phyloP scores from a whole-genome alignment of 225 moss, liverwort and hornwort species.

The Lunularia cruciata region DNA sequence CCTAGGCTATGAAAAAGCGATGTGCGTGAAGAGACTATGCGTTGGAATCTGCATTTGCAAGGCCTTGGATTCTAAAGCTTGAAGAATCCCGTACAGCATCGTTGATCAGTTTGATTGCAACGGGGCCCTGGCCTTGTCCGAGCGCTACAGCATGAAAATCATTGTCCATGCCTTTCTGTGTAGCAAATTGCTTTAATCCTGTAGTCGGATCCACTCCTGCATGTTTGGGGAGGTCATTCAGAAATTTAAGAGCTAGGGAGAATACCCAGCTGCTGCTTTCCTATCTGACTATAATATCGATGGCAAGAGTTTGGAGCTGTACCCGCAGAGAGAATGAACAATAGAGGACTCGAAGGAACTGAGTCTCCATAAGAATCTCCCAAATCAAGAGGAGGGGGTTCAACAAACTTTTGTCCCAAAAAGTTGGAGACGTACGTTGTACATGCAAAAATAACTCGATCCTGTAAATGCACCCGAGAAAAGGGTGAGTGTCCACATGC shows the following conservation, averaged over 20 bases:
- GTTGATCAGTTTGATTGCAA: conserved; percentile 63
- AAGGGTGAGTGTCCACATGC: neutral
- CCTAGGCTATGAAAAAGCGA: too few relatives aligned
- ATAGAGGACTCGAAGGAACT: conserved; percentile 66
- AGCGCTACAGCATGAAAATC: conserved; percentile 68
- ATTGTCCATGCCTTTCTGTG: conserved; percentile 57
- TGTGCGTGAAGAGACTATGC: too few relatives aligned
- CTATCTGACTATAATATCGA: neutral
- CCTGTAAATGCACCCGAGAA: conserved; percentile 39
- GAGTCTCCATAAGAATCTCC: conserved; percentile 69
- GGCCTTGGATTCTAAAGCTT: too few relatives aligned
- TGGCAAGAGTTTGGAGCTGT: neutral
- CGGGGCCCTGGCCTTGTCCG: conserved; percentile 76
- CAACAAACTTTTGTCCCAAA: conserved; percentile 79
- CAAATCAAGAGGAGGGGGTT: conserved; percentile 67
- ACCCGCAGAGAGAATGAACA: conserved; percentile 81
- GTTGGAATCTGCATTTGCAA: too few relatives aligned
- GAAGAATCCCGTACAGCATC: conserved; percentile 54
- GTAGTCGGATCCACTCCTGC: conserved; percentile 79
- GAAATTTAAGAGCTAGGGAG: neutral
- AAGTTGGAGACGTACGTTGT: conserved; percentile 67
- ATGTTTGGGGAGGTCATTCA: neutral
- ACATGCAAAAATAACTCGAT: conserved; percentile 66
- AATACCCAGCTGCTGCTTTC: too few relatives aligned
- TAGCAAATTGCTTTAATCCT: conserved; percentile 70